These are phyloP conservation scores for Penicillium hordei DNA, from an alignment of 2,329 filamentous ascomycete genomes.

Conservation along the genomic window DNA sequence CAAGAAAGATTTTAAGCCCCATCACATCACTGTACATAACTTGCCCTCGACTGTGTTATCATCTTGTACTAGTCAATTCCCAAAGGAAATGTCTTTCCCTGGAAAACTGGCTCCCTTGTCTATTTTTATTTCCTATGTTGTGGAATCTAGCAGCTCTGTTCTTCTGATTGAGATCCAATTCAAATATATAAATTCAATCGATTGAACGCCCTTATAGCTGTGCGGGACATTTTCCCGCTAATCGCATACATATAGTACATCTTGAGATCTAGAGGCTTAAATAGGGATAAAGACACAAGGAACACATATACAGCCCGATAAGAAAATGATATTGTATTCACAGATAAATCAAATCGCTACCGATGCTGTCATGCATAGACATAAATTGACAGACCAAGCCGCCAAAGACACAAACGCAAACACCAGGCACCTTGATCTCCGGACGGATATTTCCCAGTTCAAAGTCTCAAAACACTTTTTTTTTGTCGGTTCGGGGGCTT, in stretches of 20 bases:
- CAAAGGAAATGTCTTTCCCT: constrained; percentile 21
- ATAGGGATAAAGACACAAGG: constrained; percentile 1
- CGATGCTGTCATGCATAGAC: constrained; percentile 28
- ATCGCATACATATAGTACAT: background rate
- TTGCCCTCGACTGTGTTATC: constrained; percentile 27
- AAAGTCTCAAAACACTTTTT: constrained; percentile 27
- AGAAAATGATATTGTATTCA: constrained; percentile 28
- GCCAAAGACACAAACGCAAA: constrained; percentile 27
- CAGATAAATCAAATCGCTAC: constrained; percentile 30
- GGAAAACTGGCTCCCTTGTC: constrained; percentile 24
- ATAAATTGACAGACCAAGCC: constrained; percentile 27
- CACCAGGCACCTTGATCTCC: constrained; percentile 30
- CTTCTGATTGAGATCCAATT: constrained; percentile 17
- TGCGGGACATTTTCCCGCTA: background rate
- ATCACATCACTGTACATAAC: constrained; percentile 36
- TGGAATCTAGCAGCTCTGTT: constrained; percentile 29
- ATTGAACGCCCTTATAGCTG: background rate
- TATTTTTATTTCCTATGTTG: constrained; percentile 30
- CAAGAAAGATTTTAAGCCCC: constrained; percentile 17
- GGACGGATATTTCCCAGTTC: constrained; percentile 31
- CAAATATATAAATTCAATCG: constrained; percentile 6
- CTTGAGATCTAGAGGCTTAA: background rate
- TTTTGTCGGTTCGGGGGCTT: constrained; percentile 20
- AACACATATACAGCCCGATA: constrained; percentile 11
- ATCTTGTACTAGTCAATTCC: constrained; percentile 35